phyloP scores from a whole-genome alignment of 371 early-diverging fungal species.

The Mucor mucedo region DNA sequence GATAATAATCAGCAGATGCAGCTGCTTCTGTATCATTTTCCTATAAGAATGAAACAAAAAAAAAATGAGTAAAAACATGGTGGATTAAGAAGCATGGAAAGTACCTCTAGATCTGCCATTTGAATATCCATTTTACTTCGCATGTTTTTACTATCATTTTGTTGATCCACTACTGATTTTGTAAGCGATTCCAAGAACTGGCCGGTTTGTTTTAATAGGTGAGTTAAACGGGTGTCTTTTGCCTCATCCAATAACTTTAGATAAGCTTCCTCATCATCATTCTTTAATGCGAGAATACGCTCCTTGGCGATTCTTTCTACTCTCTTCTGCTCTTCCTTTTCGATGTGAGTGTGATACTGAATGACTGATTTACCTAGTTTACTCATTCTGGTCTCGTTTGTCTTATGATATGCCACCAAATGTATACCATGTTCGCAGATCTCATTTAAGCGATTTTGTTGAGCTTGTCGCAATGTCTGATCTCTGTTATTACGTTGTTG shows the following conservation, averaged over 20 bases:
- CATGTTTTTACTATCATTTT: conserved; percentile 58
- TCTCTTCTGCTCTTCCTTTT: conserved; percentile 92
- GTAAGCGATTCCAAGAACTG: conserved; percentile 83
- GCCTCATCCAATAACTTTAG: conserved; percentile 92
- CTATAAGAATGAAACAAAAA: not conserved
- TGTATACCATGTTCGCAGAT: conserved; percentile 81
- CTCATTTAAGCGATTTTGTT: conserved; percentile 76
- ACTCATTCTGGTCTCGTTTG: conserved; percentile 57
- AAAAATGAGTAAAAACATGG: not conserved
- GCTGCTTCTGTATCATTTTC: conserved; percentile 32
- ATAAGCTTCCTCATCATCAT: conserved; percentile 97
- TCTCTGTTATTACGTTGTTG: conserved; percentile 87
- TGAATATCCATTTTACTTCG: conserved; percentile 15
- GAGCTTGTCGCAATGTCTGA: conserved; percentile 77
- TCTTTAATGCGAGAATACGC: conserved; percentile 92
- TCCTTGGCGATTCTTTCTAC: conserved; percentile 85
- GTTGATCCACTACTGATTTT: conserved; percentile 74
- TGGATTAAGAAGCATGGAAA: not conserved
- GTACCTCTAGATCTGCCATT: conserved; percentile 64
- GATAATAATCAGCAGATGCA: conserved; percentile 82
- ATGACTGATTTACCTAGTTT: conserved; percentile 83
- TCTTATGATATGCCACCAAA: conserved; percentile 62
- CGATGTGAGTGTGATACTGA: conserved; percentile 80
- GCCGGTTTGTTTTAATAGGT: conserved; percentile 90
- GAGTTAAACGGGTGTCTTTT: conserved; percentile 94